Conservation (phyloP, 768 basidiomycete species). For the Lentinus tigrinus region DNA sequence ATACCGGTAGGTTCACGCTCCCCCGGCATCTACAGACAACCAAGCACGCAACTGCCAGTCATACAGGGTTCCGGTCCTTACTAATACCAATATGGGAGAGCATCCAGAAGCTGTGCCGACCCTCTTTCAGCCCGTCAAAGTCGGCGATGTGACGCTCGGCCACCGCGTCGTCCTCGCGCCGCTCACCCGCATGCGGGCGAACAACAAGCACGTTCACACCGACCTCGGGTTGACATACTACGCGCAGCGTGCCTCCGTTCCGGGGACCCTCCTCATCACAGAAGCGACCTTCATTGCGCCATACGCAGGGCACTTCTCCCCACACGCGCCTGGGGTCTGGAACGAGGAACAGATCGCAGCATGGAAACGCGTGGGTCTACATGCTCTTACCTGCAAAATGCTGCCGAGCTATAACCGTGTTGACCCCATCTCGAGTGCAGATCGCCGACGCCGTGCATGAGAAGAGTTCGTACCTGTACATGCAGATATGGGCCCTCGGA, state of each 20-base stretch:
- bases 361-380: constrained; percentile 42
- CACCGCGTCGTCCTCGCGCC: constrained; percentile 56
- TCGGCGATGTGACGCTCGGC: constrained; percentile 39
- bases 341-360: constrained; percentile 47
- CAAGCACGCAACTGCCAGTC: too few relatives aligned
- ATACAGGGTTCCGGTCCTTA: not conserved
- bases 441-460: constrained; percentile 58
- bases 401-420: not conserved
- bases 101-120: not conserved
- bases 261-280: constrained; percentile 52
- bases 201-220: constrained; percentile 31
- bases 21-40: too few relatives aligned
- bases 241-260: constrained; percentile 39
- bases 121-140: constrained; percentile 46
- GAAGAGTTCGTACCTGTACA: constrained; percentile 47
- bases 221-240: constrained; percentile 44
- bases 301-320: constrained; percentile 42
- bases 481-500: constrained; percentile 59
- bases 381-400: not conserved
- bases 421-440: constrained; percentile 27
- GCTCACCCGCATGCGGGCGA: constrained; percentile 43
- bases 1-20: too few relatives aligned
- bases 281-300: constrained; percentile 53
- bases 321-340: constrained; percentile 60
- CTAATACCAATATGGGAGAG: not conserved